A percentile compares a stretch with the other conserved stretches of the same genome.
phyloP scores from a whole-genome alignment of 2,329 filamentous ascomycete species.

The Arthrinium puccinioides region DNA sequence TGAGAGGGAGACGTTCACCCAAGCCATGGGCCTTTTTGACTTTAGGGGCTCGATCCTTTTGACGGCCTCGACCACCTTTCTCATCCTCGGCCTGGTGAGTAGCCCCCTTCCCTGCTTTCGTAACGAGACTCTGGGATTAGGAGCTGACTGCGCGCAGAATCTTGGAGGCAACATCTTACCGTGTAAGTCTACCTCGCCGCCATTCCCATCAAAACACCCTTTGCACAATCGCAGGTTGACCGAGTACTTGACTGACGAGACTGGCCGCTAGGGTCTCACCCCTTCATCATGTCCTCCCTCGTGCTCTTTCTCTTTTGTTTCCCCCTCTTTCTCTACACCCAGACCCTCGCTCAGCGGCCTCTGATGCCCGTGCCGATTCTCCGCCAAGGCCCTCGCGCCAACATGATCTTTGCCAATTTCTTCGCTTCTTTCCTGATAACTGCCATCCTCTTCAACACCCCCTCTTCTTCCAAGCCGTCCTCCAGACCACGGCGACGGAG shows the following conservation, averaged over 20 bases:
- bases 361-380: conserved; percentile 55
- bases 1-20: conserved; percentile 33
- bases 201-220: background rate
- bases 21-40: conserved; percentile 51
- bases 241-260: too few relatives aligned
- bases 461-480: conserved; percentile 70
- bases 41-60: conserved; percentile 46
- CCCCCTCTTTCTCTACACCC: conserved; percentile 44
- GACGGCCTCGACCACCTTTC: conserved; percentile 44
- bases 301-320: conserved; percentile 38
- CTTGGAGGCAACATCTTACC: conserved; percentile 57
- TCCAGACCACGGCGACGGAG: conserved; percentile 59
- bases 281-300: conserved; percentile 46
- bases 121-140: conserved; percentile 4
- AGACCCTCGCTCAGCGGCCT: conserved; percentile 42
- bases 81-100: conserved; percentile 52
- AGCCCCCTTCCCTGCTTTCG: background rate
- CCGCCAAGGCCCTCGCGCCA: conserved; percentile 40
- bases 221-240: too few relatives aligned
- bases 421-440: conserved; percentile 44
- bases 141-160: conserved; percentile 29
- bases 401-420: conserved; percentile 50
- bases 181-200: conserved; percentile 33
- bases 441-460: conserved; percentile 55
- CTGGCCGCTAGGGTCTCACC: conserved; percentile 43